These are phyloP conservation scores for Cystobasidium tubakii DNA, from an alignment of 768 basidiomycete genomes.

Conservation along the genomic window DNA sequence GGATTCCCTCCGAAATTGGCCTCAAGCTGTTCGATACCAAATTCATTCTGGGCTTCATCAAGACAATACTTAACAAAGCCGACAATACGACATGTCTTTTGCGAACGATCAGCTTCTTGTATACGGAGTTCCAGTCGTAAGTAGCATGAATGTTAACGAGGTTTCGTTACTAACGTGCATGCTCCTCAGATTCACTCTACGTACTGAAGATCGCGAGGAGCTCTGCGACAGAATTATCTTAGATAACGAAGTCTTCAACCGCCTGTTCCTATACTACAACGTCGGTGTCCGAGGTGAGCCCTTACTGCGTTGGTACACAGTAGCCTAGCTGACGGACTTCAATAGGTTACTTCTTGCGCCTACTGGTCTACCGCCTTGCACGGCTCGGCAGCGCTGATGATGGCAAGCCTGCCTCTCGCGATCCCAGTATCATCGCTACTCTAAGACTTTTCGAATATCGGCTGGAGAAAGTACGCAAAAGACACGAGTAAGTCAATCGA, in stretches of 20 bases:
- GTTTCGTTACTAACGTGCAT: not conserved
- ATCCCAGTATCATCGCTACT: slow-evolving; percentile 45
- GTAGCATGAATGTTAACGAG: not conserved
- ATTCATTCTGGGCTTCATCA: slow-evolving; percentile 50
- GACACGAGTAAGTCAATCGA: slow-evolving; percentile 39
- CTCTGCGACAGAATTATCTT: slow-evolving; percentile 51
- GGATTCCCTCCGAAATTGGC: slow-evolving; percentile 39
- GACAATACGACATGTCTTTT: slow-evolving; percentile 53
- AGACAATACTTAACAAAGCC: slow-evolving; percentile 50
- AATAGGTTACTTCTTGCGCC: slow-evolving; percentile 49
- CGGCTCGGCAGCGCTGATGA: slow-evolving; percentile 48
- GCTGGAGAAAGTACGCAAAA: slow-evolving; percentile 51
- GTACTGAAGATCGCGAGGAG: slow-evolving; percentile 48
- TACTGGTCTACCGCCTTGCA: slow-evolving; percentile 52
- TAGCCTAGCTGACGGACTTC: slow-evolving; percentile 43
- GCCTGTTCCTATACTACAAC: slow-evolving; percentile 52
- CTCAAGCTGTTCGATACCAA: slow-evolving; percentile 49
- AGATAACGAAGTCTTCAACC: slow-evolving; percentile 50
- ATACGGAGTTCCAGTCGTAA: slow-evolving; percentile 52
- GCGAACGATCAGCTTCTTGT: slow-evolving; percentile 52
- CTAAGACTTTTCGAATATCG: slow-evolving; percentile 50
- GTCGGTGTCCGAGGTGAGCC: slow-evolving; percentile 40
- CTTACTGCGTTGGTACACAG: not conserved
- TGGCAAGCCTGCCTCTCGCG: slow-evolving; percentile 39
- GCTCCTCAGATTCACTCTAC: slow-evolving; percentile 41